Conservation (phyloP, 2,329 filamentous ascomycete genomes). For the Ophiosphaerella herpotricha region DNA sequence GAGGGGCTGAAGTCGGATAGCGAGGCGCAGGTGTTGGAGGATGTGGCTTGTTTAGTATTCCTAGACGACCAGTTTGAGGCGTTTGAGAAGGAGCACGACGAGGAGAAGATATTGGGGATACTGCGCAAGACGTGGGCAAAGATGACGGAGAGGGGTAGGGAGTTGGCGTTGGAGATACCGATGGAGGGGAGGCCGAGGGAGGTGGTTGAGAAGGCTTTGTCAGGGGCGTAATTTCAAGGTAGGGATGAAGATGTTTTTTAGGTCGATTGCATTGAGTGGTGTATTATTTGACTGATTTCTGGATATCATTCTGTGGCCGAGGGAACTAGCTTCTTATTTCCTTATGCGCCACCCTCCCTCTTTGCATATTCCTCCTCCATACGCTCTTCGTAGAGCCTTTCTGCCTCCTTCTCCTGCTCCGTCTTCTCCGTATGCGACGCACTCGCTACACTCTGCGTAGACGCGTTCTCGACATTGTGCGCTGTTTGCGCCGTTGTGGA, state of each 20-base stretch:
- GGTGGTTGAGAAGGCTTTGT: constrained; percentile 40
- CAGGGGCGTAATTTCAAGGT: constrained; percentile 15
- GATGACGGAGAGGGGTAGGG: constrained; percentile 43
- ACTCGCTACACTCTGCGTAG: constrained; percentile 35
- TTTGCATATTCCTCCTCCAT: constrained; percentile 50
- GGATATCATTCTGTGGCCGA: constrained; percentile 1
- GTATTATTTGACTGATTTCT: constrained; percentile 1
- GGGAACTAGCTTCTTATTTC: neutral
- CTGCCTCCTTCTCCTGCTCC: constrained; percentile 39
- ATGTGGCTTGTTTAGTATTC: constrained; percentile 86
- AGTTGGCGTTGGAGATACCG: constrained; percentile 41
- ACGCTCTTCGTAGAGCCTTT: constrained; percentile 43
- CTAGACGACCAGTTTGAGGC: constrained; percentile 83
- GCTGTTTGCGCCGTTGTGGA: constrained; percentile 32
- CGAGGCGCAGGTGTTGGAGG: constrained; percentile 78
- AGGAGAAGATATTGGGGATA: constrained; percentile 72
- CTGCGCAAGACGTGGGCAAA: constrained; percentile 49
- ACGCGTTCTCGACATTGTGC: constrained; percentile 24
- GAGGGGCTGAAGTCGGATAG: constrained; percentile 68
- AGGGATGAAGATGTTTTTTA: neutral
- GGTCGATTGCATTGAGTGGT: neutral
- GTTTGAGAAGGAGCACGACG: constrained; percentile 74
- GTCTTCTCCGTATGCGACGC: constrained; percentile 32
- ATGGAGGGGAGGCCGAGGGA: constrained; percentile 37
- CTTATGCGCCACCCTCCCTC: constrained; percentile 44